These are phyloP conservation scores for Limnanthes douglasii DNA, from an alignment of 345 rosid species.

Conservation along the genomic window DNA sequence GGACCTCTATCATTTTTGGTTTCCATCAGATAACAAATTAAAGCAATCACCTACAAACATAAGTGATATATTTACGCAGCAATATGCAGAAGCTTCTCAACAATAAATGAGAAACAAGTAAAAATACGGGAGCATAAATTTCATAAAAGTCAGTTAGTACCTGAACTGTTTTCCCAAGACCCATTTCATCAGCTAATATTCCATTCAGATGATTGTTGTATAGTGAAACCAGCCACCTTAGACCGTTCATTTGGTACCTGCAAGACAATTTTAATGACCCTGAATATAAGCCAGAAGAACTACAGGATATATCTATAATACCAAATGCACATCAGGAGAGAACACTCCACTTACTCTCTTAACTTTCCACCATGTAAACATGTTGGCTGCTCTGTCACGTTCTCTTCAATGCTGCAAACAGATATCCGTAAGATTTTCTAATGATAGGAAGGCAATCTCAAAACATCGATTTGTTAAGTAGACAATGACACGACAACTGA, in stretches of 20 bases:
- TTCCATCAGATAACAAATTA: constrained; percentile 84
- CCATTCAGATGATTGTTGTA: constrained; percentile 87
- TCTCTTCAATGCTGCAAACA: constrained; percentile 73
- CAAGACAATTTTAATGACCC: constrained; percentile 6
- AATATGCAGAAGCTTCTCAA: too few species aligned
- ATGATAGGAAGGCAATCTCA: too few species aligned
- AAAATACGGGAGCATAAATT: constrained; percentile 4
- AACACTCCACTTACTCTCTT: constrained; percentile 59
- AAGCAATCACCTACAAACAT: constrained; percentile 47
- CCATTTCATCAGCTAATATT: constrained; percentile 97
- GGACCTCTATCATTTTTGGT: constrained; percentile 81
- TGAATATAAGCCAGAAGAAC: too few species aligned
- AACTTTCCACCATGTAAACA: constrained; percentile 65
- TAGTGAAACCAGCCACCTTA: constrained; percentile 78
- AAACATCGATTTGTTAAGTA: too few species aligned
- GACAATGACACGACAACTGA: too few species aligned
- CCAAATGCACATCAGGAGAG: too few species aligned
- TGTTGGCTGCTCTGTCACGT: constrained; percentile 66
- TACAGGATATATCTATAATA: too few species aligned
- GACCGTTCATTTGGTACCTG: constrained; percentile 92
- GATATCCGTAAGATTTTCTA: too few species aligned
- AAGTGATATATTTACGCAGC: too few species aligned
- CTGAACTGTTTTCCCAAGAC: constrained; percentile 97
- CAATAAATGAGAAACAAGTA: too few species aligned
- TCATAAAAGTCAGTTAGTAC: constrained; percentile 10